Conservation (phyloP, 441 rosid genomes). For the California macrophylla region DNA sequence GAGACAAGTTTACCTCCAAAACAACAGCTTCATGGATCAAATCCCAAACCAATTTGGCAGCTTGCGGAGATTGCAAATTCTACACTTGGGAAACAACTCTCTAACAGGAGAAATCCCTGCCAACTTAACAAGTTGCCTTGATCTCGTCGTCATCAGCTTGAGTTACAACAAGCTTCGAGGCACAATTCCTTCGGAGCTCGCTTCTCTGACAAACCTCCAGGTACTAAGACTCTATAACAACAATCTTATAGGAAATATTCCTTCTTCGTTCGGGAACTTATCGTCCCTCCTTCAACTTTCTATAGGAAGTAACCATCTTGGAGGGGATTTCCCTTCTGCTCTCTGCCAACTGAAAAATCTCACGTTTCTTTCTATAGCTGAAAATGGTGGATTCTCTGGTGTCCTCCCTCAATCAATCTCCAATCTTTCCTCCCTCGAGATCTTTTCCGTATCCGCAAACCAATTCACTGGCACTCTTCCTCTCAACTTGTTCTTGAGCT, state of each 20-base stretch:
- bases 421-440: constrained; percentile 19
- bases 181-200: background rate
- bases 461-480: constrained; percentile 20
- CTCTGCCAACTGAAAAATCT: constrained; percentile 16
- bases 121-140: constrained; percentile 7
- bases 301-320: background rate
- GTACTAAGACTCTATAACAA: background rate
- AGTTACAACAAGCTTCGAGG: constrained; percentile 1
- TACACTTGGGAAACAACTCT: constrained; percentile 5
- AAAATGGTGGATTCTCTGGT: constrained; percentile 15
- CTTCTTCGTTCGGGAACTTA: constrained; percentile 21
- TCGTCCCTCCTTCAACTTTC: constrained; percentile 11
- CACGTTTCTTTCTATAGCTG: background rate
- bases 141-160: background rate
- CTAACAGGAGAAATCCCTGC: constrained; percentile 10
- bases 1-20: background rate
- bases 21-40: constrained; percentile 5
- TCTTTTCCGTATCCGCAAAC: background rate
- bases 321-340: constrained; percentile 17
- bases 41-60: constrained; percentile 12
- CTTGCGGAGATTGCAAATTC: background rate
- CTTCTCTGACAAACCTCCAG: constrained; percentile 5
- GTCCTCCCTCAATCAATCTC: constrained; percentile 22
- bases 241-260: constrained; percentile 17
- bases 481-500: constrained; percentile 3